phyloP scores from a whole-genome alignment of 345 rosid genomes.

The Gossypium raimondii region DNA sequence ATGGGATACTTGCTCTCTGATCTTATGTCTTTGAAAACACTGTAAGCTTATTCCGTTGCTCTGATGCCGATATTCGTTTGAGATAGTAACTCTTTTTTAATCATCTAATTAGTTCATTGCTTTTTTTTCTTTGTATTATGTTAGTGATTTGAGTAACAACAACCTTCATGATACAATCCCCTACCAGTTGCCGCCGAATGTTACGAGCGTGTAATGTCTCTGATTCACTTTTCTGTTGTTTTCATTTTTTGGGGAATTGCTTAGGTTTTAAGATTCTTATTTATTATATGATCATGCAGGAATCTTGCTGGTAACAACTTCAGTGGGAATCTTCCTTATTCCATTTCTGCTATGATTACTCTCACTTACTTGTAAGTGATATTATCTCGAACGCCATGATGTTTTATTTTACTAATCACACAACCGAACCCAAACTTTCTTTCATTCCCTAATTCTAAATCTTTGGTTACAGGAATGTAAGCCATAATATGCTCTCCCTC shows the following conservation, averaged over 20 bases:
- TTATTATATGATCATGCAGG: conserved; percentile 40
- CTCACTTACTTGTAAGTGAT: conserved; percentile 70
- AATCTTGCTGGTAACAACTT: conserved; percentile 85
- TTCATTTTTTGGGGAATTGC: conserved; percentile 5
- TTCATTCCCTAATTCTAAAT: conserved; percentile 13
- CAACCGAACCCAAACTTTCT: neutral
- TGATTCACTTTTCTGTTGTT: conserved; percentile 15
- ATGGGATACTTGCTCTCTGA: conserved; percentile 58
- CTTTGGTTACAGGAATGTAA: conserved; percentile 52
- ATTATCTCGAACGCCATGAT: conserved; percentile 22
- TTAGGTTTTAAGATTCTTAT: conserved; percentile 10
- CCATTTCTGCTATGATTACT: conserved; percentile 66
- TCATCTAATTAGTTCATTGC: conserved; percentile 18
- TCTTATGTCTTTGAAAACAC: conserved; percentile 61
- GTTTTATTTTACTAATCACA: neutral
- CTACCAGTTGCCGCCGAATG: conserved; percentile 92
- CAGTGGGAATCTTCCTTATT: conserved; percentile 87
- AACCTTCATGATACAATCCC: conserved; percentile 77
- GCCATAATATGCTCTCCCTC: conserved; percentile 68
- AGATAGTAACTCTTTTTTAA: conserved; percentile 11
- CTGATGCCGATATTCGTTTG: neutral
- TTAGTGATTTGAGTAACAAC: conserved; percentile 88
- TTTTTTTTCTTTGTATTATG: conserved; percentile 20
- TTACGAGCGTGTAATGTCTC: conserved; percentile 79
- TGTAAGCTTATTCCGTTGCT: conserved; percentile 42